A percentile compares a stretch with the other conserved stretches of the same genome.
Conservation (phyloP, 176 grass and related monocot species). For the sorghum (Sorghum bicolor) region Sorghum_bicolor_NCBIv3 NC_012870.2:19537501-19538000, state of each 20-base stretch:
- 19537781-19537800: slow-evolving; percentile 42
- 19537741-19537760: slow-evolving; percentile 48
- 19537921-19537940: no score
- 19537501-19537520: slow-evolving; percentile 68
- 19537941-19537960: no score
- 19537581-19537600: slow-evolving; percentile 36
- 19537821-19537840: slow-evolving; percentile 5
- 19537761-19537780: slow-evolving; percentile 28
- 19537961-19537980: no score
- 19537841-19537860: slow-evolving; percentile 13
- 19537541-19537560: slow-evolving; percentile 52
- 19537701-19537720: slow-evolving; percentile 66
- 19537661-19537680: slow-evolving; percentile 49
- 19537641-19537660: slow-evolving; percentile 39
- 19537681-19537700: slow-evolving; percentile 67
- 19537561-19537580: slow-evolving; percentile 37
- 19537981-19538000: no score
- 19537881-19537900: no score
- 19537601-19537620: slow-evolving; percentile 61
- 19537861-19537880: slow-evolving; percentile 19
- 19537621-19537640: slow-evolving; percentile 48
- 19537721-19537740: slow-evolving; percentile 27
- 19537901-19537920: no score
- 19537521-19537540: slow-evolving; percentile 30
- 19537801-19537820: slow-evolving; percentile 45